Evolutionary conservation across 2,329 filamentous ascomycete species (phyloP), one percentile per base, ranked within the genome.

Genomic region (Fusarium dimerum): DNA sequence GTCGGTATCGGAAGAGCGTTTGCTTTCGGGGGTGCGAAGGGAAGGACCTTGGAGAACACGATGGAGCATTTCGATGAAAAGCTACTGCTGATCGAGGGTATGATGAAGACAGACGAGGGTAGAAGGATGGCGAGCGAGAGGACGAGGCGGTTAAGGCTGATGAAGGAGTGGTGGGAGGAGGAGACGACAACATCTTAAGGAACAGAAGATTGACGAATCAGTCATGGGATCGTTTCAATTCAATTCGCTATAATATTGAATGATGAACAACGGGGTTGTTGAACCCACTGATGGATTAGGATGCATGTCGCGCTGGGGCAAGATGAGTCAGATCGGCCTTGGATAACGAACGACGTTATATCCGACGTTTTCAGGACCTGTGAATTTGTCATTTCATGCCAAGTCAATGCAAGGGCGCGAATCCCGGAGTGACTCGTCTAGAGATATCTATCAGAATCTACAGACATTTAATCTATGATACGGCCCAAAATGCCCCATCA

Each of bases 1-100:
- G 83, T 97, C 30, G 93, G 93, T 1, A 86, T 96, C 51, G 92
- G 84, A 2, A 78, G 93, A 41, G 84, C 67, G 7, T 76, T 76
- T 61, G 66, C 72, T 5, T 97, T 85, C 68, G 84, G 88, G 0
- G 92, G 87, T 0, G 87, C 85, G 11, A 84, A 80, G 69, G 69
- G 71, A 5, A 74, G 76, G 20, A 80, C 77, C 41, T 73, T 95
- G 78, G 78, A 78, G 39, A 81, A 84, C 43, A 84, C 86, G 6
- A 82, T 95, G 55, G 77, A 82, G 44, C 90, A 95, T 75, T 90
- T 95, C 64, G 82, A 83, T 40, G 86, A 88, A 47, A 95, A 94
- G 76, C 73, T 95, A 56, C 71, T 90, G 56, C 78, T 74, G 63
- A 67, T 96, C 18, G 83, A 78, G 62, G 73, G 72, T 13, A 81